Base-by-base conservation (phyloP, 2,329 filamentous ascomycete species). In the Coccinonectria pachysandricola region DNA sequence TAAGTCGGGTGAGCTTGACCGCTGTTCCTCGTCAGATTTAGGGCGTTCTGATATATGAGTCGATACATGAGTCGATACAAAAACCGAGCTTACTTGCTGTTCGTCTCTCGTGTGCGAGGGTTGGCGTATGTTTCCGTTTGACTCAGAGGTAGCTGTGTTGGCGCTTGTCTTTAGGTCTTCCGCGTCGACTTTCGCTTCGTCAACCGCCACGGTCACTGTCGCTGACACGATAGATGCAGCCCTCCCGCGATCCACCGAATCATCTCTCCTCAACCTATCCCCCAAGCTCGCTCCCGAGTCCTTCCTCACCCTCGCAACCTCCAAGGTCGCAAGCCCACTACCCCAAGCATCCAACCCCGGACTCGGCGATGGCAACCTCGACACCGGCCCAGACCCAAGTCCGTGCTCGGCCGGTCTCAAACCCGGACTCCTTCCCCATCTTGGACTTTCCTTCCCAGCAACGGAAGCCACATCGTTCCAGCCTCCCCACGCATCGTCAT, bases 401-500 rank as follows among this genome's bases (percentile, higher is more conserved):
- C 21, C 28, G 8, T 21, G 32, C 19, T 36, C 37, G 21, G 45
- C 19, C 14, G 52, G 52, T 29, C 45, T 42, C 32, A 54, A 23
- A 16, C 45, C 47, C 15, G 50, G 50, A 34, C 50, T 52, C 36
- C 39, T 45, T 22, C 49, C 49, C 53, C 50, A 54, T 3, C 41
- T 45, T 7, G 47, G 44, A 23, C 45, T 52, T 10, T 32, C 35
- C 35, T 29, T 41, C 48, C 12, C 28, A 32, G 7, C 17, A 7
- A 19, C 10, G 17, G 17, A 10, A 19, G 17, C 17, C 7, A 7
- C 10, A 10, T 52, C 53, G 13, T 46, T 46, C 54, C 54, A 57
- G 6, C 46, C 48, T n/a, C 49, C 53, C 54, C 54, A 57, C 2
- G 43, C 39, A 30, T 50, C 43, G 19, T 53, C 49, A 10, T 49